Conservation (phyloP, 768 basidiomycete genomes). For the Pisolithus albus region DNA sequence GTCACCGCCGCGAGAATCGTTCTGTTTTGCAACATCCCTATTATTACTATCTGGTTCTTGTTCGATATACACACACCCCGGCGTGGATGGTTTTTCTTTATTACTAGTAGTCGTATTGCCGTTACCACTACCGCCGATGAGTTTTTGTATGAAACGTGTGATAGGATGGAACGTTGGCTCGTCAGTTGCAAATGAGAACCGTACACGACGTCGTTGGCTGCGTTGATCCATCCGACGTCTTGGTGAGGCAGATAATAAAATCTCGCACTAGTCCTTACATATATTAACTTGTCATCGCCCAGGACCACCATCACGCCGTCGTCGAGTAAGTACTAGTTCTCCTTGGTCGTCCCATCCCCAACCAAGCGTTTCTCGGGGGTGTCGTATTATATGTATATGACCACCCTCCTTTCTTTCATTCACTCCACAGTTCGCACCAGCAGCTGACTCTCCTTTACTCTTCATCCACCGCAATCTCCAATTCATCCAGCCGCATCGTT, state of each 20-base stretch:
- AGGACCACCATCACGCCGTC: slow-evolving; percentile 1
- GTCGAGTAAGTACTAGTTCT: slow-evolving; percentile 17
- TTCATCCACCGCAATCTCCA: neutral
- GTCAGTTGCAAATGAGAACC: neutral
- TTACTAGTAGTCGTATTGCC: slow-evolving; percentile 18
- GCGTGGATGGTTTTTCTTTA: slow-evolving; percentile 3
- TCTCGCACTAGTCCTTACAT: neutral
- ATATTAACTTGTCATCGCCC: neutral
- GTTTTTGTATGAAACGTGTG: slow-evolving; percentile 7
- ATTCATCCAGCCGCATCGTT: slow-evolving; percentile 2
- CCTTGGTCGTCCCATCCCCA: neutral
- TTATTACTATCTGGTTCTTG: slow-evolving; percentile 3
- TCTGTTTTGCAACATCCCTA: slow-evolving; percentile 10
- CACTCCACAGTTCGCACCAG: slow-evolving; percentile 11
- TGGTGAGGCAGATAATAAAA: neutral
- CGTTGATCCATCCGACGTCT: neutral
- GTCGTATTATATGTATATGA: slow-evolving; percentile 1
- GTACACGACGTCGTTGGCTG: neutral
- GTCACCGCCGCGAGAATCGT: neutral
- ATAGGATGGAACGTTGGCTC: slow-evolving; percentile 22
- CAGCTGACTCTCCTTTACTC: slow-evolving; percentile 10
- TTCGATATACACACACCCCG: neutral
- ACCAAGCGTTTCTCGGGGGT: neutral
- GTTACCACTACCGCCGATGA: slow-evolving; percentile 7
- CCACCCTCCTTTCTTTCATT: slow-evolving; percentile 2